Percentiles rank a stretch among this genome's conserved stretches.
phyloP scores from a whole-genome alignment of 2,329 filamentous ascomycete species.

The Xylaria sp. region DNA sequence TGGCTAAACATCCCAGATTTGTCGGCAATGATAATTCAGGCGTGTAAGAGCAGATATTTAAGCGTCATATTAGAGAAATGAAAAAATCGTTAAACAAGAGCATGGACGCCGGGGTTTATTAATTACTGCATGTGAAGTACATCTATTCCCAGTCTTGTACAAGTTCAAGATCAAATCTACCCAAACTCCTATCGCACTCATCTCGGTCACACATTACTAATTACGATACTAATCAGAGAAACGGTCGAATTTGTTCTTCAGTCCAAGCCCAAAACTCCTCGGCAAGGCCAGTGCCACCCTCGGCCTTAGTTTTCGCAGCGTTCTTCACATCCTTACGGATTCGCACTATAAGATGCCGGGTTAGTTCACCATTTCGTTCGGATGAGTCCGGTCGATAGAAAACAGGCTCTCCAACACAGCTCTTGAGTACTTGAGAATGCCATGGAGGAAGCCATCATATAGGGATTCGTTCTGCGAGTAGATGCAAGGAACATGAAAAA shows the following conservation, averaged over 20 bases:
- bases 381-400: background rate
- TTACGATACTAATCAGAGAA: background rate
- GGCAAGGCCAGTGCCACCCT: conserved; percentile 52
- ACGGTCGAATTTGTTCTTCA: conserved; percentile 43
- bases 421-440: background rate
- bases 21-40: too few relatives aligned
- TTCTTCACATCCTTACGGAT: conserved; percentile 49
- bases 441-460: background rate
- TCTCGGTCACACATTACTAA: background rate
- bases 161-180: too few relatives aligned
- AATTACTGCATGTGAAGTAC: too few relatives aligned
- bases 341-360: conserved; percentile 18
- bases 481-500: background rate
- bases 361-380: background rate
- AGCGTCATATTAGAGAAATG: too few relatives aligned
- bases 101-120: too few relatives aligned
- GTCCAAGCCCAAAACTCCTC: conserved; percentile 57
- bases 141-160: too few relatives aligned
- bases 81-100: too few relatives aligned
- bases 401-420: background rate
- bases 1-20: too few relatives aligned
- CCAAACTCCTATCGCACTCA: background rate
- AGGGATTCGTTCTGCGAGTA: background rate
- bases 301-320: conserved; percentile 44
- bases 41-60: too few relatives aligned